Evolutionary conservation across 495 filamentous ascomycete genomes (phyloP).

Genomic region (Penicillium lagena): DNA sequence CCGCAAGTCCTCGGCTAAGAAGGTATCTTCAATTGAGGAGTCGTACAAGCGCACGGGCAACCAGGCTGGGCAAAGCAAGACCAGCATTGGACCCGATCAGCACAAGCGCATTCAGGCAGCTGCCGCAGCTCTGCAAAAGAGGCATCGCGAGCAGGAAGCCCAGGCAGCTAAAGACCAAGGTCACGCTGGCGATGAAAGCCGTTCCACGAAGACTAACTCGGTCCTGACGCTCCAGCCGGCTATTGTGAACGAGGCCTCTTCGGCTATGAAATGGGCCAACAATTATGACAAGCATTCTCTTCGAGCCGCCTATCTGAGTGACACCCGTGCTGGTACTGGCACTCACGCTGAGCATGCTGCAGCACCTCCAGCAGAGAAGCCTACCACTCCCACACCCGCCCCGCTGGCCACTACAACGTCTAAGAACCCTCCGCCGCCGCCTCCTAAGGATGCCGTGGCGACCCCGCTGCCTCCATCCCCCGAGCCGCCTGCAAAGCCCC

Average conservation of each 20-base stretch:
- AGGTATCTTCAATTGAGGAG: conserved; percentile 41
- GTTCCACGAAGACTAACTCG: conserved; percentile 78
- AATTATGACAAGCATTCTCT: conserved; percentile 73
- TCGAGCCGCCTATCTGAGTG: conserved; percentile 70
- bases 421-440: conserved; percentile 11
- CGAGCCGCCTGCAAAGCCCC: conserved; percentile 10
- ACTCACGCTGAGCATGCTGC: conserved; percentile 11
- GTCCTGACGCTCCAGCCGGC: conserved; percentile 83
- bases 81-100: conserved; percentile 85
- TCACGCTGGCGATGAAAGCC: conserved; percentile 6
- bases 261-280: conserved; percentile 90
- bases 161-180: conserved; percentile 14
- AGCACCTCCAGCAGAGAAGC: conserved; percentile 3
- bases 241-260: conserved; percentile 80
- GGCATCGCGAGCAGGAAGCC: conserved; percentile 54
- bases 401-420: conserved; percentile 6
- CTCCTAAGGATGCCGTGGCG: conserved; percentile 15
- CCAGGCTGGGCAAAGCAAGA: conserved; percentile 62
- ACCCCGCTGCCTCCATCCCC: conserved; percentile 30
- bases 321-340: conserved; percentile 64
- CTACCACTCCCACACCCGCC: conserved; percentile 9
- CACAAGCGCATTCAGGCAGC: conserved; percentile 88
- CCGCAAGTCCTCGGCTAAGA: conserved; percentile 60
- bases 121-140: conserved; percentile 70
- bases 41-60: conserved; percentile 42